Conservation (phyloP, 768 basidiomycete species). For the Kwoniella botswanensis region DNA sequence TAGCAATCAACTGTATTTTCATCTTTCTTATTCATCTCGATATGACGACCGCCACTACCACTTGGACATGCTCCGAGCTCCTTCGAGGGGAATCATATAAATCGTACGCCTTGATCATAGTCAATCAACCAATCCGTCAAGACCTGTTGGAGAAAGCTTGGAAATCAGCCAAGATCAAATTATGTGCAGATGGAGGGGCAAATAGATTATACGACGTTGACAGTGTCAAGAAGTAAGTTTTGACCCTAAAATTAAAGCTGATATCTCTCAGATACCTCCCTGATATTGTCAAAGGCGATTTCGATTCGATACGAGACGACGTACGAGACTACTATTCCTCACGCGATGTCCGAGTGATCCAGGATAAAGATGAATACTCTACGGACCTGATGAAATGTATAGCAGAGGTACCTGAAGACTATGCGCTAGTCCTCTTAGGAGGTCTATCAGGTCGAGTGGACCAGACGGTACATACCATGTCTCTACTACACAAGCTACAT, state of each 20-base stretch:
- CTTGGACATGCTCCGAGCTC: constrained; percentile 21
- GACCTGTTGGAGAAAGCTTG: constrained; percentile 64
- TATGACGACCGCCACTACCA: neutral
- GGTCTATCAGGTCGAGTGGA: constrained; percentile 90
- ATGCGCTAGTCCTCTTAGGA: constrained; percentile 72
- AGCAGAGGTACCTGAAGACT: constrained; percentile 59
- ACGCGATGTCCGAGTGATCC: constrained; percentile 67
- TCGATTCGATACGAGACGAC: constrained; percentile 82
- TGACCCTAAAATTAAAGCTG: neutral
- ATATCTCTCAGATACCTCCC: constrained; percentile 68
- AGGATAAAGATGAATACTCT: constrained; percentile 77
- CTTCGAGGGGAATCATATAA: constrained; percentile 19
- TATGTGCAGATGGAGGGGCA: constrained; percentile 87
- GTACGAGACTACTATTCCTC: constrained; percentile 72
- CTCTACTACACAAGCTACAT: constrained; percentile 80
- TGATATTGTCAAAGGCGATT: constrained; percentile 87
- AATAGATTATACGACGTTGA: constrained; percentile 75
- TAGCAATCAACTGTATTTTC: neutral
- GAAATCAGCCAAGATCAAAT: constrained; percentile 60
- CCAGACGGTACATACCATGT: constrained; percentile 89
- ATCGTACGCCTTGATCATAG: constrained; percentile 68
- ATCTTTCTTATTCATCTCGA: neutral
- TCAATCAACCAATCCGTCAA: constrained; percentile 80
- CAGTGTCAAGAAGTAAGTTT: constrained; percentile 30
- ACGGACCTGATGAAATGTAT: constrained; percentile 98